Base-by-base conservation (phyloP, 495 filamentous ascomycete species). In the Glutinoglossum americanum region DNA sequence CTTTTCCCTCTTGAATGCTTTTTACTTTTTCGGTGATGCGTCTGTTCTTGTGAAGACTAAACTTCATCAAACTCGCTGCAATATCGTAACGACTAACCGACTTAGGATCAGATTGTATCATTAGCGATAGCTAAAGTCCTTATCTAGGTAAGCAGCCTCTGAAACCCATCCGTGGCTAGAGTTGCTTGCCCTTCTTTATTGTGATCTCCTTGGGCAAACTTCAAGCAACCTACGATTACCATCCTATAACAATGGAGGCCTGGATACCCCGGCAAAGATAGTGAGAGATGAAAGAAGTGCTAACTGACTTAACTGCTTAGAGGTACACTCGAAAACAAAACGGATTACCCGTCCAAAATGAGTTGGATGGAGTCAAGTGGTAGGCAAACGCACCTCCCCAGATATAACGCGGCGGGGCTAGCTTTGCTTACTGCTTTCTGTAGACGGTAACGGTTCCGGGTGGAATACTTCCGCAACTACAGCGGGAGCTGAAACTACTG, bases 391-490 rank as follows among this genome's bases (percentile, higher is more conserved):
- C 41, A 21, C 30, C 30, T 9, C 30, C 9, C 68, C 74, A 10
- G 70, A 70, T 13, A 64, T 66, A 9, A 57, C 62, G 28, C 23
- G 1, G 6, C 26, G 41, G 21, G 21, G 28, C 41, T 27, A 7
- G 13, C 25, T 27, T 3, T 30, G 55, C 41, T 45, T 21, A 45
- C 37, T 3, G 41, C 1, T 23, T 45, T 19, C 41, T 21, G 10
- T 23, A 45, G 41, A 23, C 21, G 19, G 17, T 21, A 39, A 39
- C 6, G 37, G 15, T 9, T 39, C 37, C 37, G 37, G 48, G 21
- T 17, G 48, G 49, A 23, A 19, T 53, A 21, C 57, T 57, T 41
- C 60, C 60, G 19, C 26, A 61, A 39, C 54, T 60, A 30, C 57
- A 7, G 37, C 37, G 5, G n/a, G n/a, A 23, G 19, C 17, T 21